phyloP scores from a whole-genome alignment of 768 basidiomycete species.

The Lentinula edodes region DNA sequence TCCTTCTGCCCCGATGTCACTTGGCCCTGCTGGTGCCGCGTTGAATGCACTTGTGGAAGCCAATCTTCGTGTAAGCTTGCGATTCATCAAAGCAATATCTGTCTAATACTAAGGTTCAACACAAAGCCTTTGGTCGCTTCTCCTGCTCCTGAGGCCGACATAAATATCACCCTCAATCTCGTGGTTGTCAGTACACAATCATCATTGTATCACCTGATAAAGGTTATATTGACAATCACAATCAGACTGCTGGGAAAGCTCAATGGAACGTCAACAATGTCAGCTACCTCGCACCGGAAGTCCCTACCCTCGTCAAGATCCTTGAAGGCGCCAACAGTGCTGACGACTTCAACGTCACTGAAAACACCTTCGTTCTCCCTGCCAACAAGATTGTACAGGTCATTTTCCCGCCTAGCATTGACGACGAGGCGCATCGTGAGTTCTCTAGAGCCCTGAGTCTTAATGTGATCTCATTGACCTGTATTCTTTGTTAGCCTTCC shows the following conservation, averaged over 20 bases:
- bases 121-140: slow-evolving; percentile 13
- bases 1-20: slow-evolving; percentile 25
- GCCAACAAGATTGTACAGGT: slow-evolving; percentile 32
- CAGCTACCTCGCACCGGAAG: slow-evolving; percentile 19
- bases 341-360: slow-evolving; percentile 24
- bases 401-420: slow-evolving; percentile 23
- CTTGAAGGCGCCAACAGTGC: slow-evolving; percentile 25
- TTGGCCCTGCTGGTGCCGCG: slow-evolving; percentile 10
- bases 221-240: not conserved
- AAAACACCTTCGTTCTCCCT: slow-evolving; percentile 34
- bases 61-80: slow-evolving; percentile 10
- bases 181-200: slow-evolving; percentile 14
- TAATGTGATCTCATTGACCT: not conserved
- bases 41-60: slow-evolving; percentile 3
- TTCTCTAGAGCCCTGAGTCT: not conserved
- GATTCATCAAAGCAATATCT: not conserved
- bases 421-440: slow-evolving; percentile 21
- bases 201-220: not conserved
- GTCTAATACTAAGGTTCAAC: not conserved
- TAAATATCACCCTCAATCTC: slow-evolving; percentile 20
- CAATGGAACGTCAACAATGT: slow-evolving; percentile 28
- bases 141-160: slow-evolving; percentile 15
- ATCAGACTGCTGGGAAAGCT: slow-evolving; percentile 15
- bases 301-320: slow-evolving; percentile 23
- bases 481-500: slow-evolving; percentile 13